phyloP scores from a whole-genome alignment of 2,329 filamentous ascomycete species.

The Colletotrichum theobromicola region DNA sequence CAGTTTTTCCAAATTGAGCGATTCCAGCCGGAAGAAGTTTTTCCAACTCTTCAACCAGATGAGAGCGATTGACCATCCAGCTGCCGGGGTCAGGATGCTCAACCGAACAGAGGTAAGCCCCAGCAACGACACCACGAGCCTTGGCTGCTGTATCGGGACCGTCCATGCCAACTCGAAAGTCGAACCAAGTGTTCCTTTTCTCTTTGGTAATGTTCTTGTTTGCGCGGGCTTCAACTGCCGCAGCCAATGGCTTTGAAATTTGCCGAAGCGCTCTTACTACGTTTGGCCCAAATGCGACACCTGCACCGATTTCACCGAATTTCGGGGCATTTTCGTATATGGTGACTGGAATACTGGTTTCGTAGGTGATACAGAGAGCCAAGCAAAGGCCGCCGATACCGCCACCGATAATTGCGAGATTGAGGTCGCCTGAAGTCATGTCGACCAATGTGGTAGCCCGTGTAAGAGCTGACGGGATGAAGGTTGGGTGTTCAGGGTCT shows the following conservation, averaged over 20 bases:
- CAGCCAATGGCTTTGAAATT: not conserved
- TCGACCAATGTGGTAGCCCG: not conserved
- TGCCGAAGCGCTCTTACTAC: conserved; percentile 35
- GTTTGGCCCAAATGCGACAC: conserved; percentile 55
- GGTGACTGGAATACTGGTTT: conserved; percentile 38
- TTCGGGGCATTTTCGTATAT: not conserved
- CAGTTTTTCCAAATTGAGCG: not conserved
- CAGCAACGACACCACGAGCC: not conserved
- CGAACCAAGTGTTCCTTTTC: conserved; percentile 24
- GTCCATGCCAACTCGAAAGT: conserved; percentile 13
- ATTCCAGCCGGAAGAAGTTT: conserved; percentile 34
- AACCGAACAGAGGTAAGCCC: not conserved
- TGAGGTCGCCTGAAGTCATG: not conserved
- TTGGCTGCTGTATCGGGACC: not conserved
- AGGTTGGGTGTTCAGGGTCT: not conserved
- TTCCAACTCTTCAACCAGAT: conserved; percentile 38
- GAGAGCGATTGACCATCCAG: not conserved
- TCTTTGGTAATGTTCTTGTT: not conserved
- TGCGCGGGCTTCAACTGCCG: not conserved
- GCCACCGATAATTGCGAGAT: conserved; percentile 53
- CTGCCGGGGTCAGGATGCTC: not conserved
- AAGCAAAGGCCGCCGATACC: conserved; percentile 56
- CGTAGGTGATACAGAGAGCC: conserved; percentile 49
- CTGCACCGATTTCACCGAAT: conserved; percentile 40
- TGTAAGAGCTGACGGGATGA: not conserved